These are phyloP conservation scores for Corrigiola litoralis DNA, from an alignment of 179 eudicot genomes.

Conservation along the genomic window DNA sequence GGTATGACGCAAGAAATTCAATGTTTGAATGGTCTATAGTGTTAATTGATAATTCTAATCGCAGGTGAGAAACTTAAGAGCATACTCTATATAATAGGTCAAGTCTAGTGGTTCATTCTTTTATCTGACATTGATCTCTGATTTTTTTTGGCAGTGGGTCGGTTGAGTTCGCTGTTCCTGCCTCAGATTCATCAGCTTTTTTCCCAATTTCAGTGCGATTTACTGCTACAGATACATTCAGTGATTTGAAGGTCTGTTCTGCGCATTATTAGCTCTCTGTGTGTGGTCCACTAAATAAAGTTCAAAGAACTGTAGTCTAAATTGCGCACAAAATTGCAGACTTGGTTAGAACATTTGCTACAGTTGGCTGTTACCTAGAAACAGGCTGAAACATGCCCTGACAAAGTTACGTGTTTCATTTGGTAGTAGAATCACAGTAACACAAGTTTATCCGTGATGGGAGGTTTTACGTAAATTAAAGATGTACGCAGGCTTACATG, in stretches of 20 bases:
- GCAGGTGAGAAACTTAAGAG: constrained; percentile 46
- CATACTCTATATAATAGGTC: not conserved
- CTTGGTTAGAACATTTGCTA: too few species aligned
- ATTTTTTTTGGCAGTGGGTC: constrained; percentile 53
- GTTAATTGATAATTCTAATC: constrained; percentile 75
- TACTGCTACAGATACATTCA: constrained; percentile 60
- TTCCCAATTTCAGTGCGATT: constrained; percentile 76
- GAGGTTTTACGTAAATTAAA: too few species aligned
- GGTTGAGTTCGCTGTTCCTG: constrained; percentile 75
- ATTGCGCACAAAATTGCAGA: too few species aligned
- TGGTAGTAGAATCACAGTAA: too few species aligned
- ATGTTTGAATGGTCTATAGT: constrained; percentile 77
- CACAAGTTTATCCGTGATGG: too few species aligned
- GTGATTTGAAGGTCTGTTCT: constrained; percentile 64
- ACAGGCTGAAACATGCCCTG: too few species aligned
- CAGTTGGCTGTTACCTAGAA: too few species aligned
- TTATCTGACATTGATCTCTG: not conserved
- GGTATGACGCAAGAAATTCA: constrained; percentile 74
- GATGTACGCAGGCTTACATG: too few species aligned
- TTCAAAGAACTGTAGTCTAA: too few species aligned
- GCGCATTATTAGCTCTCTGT: not conserved
- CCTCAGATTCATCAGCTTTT: constrained; percentile 60
- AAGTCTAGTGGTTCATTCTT: not conserved
- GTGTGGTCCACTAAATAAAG: too few species aligned
- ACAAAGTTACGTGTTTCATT: too few species aligned